phyloP scores from a whole-genome alignment of 1,139 yeast genomes.

The Scheffersomyces illinoinensis region DNA sequence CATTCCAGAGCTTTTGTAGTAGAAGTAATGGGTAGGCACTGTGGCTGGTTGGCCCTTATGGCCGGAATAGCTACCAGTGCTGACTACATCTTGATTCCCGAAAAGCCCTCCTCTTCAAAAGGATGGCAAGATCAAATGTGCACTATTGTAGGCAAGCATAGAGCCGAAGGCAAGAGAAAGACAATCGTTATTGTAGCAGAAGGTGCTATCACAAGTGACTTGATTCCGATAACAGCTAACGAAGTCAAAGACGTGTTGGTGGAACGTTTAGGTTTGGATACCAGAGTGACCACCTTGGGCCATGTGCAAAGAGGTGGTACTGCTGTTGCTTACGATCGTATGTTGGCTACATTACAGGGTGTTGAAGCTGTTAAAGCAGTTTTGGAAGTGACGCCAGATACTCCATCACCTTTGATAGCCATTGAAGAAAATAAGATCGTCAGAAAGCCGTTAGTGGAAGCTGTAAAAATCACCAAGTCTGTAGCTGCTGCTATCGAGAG shows the following conservation, averaged over 20 bases:
- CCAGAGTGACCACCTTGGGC: conserved; percentile 92
- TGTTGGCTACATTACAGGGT: conserved; percentile 92
- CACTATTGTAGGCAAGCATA: conserved; percentile 68
- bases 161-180: conserved; percentile 86
- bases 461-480: conserved; percentile 79
- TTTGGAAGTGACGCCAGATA: conserved; percentile 80
- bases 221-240: conserved; percentile 77
- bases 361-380: conserved; percentile 97
- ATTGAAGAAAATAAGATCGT: conserved; percentile 83
- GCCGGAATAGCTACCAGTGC: conserved; percentile 97
- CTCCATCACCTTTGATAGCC: conserved; percentile 96
- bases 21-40: conserved; percentile 98
- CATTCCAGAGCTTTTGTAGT: conserved; percentile 97
- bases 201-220: conserved; percentile 87
- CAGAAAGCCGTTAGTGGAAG: conserved; percentile 82
- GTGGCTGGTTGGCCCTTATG: conserved; percentile 98
- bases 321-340: conserved; percentile 91
- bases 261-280: conserved; percentile 76
- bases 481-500: conserved; percentile 83
- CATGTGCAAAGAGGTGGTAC: conserved; percentile 99
- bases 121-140: conserved; percentile 80
- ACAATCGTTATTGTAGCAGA: conserved; percentile 96
- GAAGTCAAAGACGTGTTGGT: conserved; percentile 81
- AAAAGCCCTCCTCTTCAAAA: conserved; percentile 63
- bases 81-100: conserved; percentile 91